Conservation (phyloP, 1,139 yeast species). For the Eremothecium coryli region DNA sequence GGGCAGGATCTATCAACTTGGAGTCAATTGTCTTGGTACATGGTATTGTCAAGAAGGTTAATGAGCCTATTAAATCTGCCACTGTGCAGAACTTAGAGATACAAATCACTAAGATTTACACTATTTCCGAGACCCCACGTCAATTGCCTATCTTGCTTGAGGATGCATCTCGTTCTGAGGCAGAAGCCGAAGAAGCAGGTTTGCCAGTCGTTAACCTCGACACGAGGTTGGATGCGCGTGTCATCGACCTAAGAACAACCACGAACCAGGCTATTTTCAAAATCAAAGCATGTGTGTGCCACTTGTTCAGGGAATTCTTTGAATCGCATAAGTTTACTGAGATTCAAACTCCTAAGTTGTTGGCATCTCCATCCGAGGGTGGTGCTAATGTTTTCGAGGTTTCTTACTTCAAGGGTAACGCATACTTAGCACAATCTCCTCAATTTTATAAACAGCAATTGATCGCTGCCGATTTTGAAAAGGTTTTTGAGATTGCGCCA, state of each 20-base stretch:
- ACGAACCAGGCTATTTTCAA: constrained; percentile 96
- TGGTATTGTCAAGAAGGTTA: constrained; percentile 77
- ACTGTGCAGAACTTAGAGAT: constrained; percentile 88
- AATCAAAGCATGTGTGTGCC: constrained; percentile 83
- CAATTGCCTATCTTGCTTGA: constrained; percentile 90
- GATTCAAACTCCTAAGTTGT: constrained; percentile 89
- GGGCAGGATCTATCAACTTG: constrained; percentile 78
- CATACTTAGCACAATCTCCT: constrained; percentile 95
- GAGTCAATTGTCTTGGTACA: constrained; percentile 89
- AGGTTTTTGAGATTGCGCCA: constrained; percentile 92
- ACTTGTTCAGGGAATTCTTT: constrained; percentile 82
- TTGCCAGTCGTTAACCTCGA: constrained; percentile 92
- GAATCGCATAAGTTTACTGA: constrained; percentile 63
- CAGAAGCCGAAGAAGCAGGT: constrained; percentile 86
- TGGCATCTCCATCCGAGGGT: constrained; percentile 96
- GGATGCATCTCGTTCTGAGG: constrained; percentile 93
- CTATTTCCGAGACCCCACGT: constrained; percentile 82
- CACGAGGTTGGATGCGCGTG: constrained; percentile 90
- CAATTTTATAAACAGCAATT: constrained; percentile 96
- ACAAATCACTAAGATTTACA: constrained; percentile 59
- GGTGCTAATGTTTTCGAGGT: constrained; percentile 95
- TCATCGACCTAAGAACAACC: constrained; percentile 90
- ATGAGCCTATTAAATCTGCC: constrained; percentile 80
- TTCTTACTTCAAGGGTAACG: constrained; percentile 83
- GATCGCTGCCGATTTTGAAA: constrained; percentile 95